Conservation (phyloP, 495 filamentous ascomycete species). For the Halenospora varia region DNA sequence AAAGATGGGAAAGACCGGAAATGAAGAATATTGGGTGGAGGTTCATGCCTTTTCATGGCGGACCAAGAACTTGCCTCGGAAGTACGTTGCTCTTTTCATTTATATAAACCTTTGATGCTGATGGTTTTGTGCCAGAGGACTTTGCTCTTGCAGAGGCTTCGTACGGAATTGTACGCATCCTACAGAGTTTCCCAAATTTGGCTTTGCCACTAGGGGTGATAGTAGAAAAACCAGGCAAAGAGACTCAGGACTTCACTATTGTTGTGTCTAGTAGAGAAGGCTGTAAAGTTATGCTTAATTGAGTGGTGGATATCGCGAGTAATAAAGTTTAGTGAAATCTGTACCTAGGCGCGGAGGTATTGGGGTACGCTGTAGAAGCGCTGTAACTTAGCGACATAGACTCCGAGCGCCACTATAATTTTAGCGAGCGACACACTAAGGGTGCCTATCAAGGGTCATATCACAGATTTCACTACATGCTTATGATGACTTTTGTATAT, state of each 20-base stretch:
- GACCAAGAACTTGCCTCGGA: conserved; percentile 49
- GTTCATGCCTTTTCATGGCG: conserved; percentile 58
- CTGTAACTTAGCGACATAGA: no score
- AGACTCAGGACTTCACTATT: conserved; percentile 29
- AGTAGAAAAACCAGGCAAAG: background rate
- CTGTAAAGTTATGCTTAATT: conserved; percentile 28
- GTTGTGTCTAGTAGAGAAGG: conserved; percentile 30
- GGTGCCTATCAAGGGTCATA: no score
- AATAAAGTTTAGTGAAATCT: no score
- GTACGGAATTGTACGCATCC: conserved; percentile 51
- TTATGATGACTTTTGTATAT: no score
- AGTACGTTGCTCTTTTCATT: conserved; percentile 8
- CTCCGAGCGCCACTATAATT: no score
- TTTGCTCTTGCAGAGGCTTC: conserved; percentile 54
- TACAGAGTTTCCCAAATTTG: conserved; percentile 47
- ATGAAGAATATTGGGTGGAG: conserved; percentile 43
- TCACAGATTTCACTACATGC: no score
- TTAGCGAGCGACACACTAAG: no score
- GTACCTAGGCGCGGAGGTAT: no score
- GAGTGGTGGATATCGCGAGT: no score
- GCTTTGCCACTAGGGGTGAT: conserved; percentile 30
- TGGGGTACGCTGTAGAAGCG: no score
- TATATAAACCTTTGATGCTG: conserved; percentile 33
- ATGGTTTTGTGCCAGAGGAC: conserved; percentile 37
- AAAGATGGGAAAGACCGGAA: conserved; percentile 45